Evolutionary conservation across 805 yeast species (phyloP).

Genomic region (Monosporozyma yasuniensis): DNA sequence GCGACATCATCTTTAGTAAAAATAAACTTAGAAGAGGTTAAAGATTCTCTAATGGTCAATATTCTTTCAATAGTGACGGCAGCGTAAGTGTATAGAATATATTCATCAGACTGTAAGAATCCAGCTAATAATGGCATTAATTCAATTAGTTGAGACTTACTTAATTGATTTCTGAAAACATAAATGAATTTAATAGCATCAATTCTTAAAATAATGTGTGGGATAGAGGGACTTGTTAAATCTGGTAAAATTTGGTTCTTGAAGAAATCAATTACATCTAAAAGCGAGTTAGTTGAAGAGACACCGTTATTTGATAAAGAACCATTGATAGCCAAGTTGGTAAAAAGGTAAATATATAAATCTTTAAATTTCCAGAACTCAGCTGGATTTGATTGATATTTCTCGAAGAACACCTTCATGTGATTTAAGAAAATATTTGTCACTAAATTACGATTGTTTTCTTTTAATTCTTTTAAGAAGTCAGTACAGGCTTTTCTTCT

Average conservation of each 20-base stretch:
- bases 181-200: conserved; percentile 90
- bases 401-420: conserved; percentile 55
- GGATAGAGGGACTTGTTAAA: conserved; percentile 41
- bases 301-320: conserved; percentile 80
- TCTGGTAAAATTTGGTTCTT: conserved; percentile 74
- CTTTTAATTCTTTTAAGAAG: conserved; percentile 77
- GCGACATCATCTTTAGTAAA: conserved; percentile 68
- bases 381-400: conserved; percentile 35
- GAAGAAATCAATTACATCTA: conserved; percentile 84
- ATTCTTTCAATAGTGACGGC: conserved; percentile 89
- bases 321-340: conserved; percentile 88
- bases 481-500: conserved; percentile 91
- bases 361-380: conserved; percentile 79
- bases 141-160: conserved; percentile 71
- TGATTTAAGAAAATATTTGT: conserved; percentile 69
- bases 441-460: conserved; percentile 61
- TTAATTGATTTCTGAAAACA: conserved; percentile 85
- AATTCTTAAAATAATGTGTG: conserved; percentile 73
- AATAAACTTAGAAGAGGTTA: conserved; percentile 44
- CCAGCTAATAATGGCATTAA: conserved; percentile 70
- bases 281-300: conserved; percentile 70
- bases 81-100: conserved; percentile 86
- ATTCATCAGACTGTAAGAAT: conserved; percentile 56
- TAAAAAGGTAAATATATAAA: conserved; percentile 74
- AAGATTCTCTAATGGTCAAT: conserved; percentile 57